These are phyloP conservation scores for Trametes punicea DNA, from an alignment of 768 basidiomycete species.

Conservation along the genomic window DNA sequence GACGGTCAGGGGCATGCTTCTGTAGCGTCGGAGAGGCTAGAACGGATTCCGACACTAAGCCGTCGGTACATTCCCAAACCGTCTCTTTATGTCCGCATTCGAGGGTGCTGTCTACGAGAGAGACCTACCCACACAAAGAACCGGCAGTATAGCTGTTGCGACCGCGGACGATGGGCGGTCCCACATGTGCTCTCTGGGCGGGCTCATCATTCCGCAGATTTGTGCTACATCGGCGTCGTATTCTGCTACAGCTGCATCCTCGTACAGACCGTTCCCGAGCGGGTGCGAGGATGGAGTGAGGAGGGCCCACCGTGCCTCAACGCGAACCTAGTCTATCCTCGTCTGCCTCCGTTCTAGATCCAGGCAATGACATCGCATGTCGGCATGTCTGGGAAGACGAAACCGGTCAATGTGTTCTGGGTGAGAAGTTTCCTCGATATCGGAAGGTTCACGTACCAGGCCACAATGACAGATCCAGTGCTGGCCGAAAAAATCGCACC, in stretches of 20 bases:
- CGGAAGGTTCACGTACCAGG: constrained; percentile 12
- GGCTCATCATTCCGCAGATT: background rate
- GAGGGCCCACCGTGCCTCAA: background rate
- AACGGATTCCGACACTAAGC: constrained; percentile 5
- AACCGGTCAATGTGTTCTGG: background rate
- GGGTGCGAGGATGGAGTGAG: constrained; percentile 4
- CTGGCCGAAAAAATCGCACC: constrained; percentile 13
- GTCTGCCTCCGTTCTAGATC: constrained; percentile 9
- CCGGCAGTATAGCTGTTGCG: constrained; percentile 2
- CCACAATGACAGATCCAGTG: constrained; percentile 7
- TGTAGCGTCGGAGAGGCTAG: constrained; percentile 7
- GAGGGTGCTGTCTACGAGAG: constrained; percentile 11
- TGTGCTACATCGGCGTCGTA: background rate
- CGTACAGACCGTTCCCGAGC: background rate
- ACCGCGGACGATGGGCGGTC: constrained; percentile 12
- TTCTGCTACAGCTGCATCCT: background rate
- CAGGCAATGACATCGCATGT: constrained; percentile 8
- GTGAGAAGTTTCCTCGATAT: constrained; percentile 18
- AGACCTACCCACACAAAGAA: background rate
- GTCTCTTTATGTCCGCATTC: constrained; percentile 15
- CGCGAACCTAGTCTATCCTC: background rate
- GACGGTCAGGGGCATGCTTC: constrained; percentile 5
- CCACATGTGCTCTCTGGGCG: background rate
- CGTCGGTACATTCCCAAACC: constrained; percentile 5
- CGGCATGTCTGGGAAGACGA: constrained; percentile 5